Evolutionary conservation across 192 early-diverging fungal genomes (phyloP).

Genomic region (Chytriomyces confervae): DNA sequence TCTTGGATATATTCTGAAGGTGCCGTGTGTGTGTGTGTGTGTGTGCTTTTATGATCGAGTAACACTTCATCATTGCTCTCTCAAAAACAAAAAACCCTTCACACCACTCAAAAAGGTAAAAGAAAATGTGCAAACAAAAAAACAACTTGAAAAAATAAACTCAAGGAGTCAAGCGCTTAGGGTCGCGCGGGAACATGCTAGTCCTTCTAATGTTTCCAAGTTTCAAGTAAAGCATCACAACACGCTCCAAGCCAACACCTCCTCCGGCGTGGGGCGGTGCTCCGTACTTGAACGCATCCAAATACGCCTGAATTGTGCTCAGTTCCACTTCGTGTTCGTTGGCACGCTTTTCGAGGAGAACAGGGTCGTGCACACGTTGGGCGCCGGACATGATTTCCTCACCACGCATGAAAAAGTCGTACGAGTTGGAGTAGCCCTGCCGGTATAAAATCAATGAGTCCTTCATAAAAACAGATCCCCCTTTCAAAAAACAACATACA

Average conservation of each 20-base stretch:
- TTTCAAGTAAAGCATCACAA: constrained; percentile 95
- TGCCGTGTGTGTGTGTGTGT: too few species aligned
- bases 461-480: too few species aligned
- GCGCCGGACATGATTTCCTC: constrained; percentile 99
- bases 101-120: too few species aligned
- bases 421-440: constrained; percentile 95
- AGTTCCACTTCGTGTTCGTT: constrained; percentile 78
- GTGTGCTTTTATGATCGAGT: too few species aligned
- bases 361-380: constrained; percentile 96
- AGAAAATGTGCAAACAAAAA: too few species aligned
- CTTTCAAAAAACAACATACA: constrained; percentile 46
- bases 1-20: too few species aligned
- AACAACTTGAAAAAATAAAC: background rate
- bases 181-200: constrained; percentile 97
- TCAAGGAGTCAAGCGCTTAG: constrained; percentile 54
- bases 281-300: constrained; percentile 96
- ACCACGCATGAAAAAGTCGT: constrained; percentile 99
- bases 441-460: too few species aligned
- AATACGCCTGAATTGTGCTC: constrained; percentile 82
- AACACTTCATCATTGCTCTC: too few species aligned
- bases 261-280: constrained; percentile 98
- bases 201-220: constrained; percentile 92
- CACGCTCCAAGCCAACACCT: constrained; percentile 88
- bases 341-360: constrained; percentile 77
- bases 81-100: too few species aligned